Conservation (phyloP, 1,284 basidiomycete genomes). For the Trametes versicolor region DNA sequence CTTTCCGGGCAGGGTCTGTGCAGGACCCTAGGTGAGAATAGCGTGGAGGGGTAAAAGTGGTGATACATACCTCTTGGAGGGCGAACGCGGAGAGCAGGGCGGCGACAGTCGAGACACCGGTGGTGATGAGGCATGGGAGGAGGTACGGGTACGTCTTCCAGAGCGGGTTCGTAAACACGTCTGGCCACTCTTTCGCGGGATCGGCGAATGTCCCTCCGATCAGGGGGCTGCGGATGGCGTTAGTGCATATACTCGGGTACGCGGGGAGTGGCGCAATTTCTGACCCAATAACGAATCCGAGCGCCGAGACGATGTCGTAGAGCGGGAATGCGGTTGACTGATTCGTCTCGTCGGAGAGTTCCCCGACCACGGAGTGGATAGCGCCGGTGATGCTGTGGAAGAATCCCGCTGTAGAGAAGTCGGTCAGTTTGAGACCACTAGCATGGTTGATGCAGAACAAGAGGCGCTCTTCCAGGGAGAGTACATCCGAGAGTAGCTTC, state of each 20-base stretch:
- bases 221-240: conserved; percentile 56
- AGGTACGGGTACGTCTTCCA: conserved; percentile 65
- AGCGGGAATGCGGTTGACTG: conserved; percentile 69
- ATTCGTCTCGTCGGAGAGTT: conserved; percentile 74
- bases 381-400: conserved; percentile 70
- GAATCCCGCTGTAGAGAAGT: conserved; percentile 42
- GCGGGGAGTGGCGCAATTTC: conserved; percentile 15
- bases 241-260: background rate
- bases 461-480: too few species aligned
- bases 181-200: conserved; percentile 58
- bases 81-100: conserved; percentile 54
- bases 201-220: conserved; percentile 70
- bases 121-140: conserved; percentile 62
- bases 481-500: too few species aligned
- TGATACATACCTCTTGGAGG: conserved; percentile 63
- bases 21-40: background rate
- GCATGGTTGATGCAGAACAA: background rate
- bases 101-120: conserved; percentile 41
- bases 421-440: background rate
- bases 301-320: conserved; percentile 67
- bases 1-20: conserved; percentile 52
- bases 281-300: conserved; percentile 70
- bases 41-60: background rate
- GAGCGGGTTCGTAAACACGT: conserved; percentile 54
- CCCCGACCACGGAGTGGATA: conserved; percentile 67